A percentile compares a stretch with the other conserved stretches of the same genome.
phyloP scores from a whole-genome alignment of 2,329 filamentous ascomycete species.

The Fusarium sp. region DNA sequence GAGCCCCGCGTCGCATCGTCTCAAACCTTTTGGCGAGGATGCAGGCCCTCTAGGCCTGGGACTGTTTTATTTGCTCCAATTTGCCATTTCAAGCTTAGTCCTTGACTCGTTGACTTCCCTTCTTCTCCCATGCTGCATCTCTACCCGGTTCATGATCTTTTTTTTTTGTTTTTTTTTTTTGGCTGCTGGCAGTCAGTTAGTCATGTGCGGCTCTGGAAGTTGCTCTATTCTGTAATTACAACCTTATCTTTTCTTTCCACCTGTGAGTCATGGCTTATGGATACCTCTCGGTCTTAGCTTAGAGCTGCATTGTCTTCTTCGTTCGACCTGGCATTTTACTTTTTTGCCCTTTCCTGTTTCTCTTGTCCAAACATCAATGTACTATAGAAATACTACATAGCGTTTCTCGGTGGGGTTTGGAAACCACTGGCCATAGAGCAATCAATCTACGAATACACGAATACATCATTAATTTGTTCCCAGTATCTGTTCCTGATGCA shows the following conservation, averaged over 20 bases:
- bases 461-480: background rate
- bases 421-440: conserved; percentile 36
- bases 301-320: background rate
- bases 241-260: background rate
- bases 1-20: conserved; percentile 17
- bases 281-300: conserved; percentile 4
- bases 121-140: background rate
- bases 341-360: background rate
- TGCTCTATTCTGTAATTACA: conserved; percentile 11
- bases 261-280: conserved; percentile 12
- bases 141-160: conserved; percentile 2
- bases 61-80: background rate
- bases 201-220: conserved; percentile 11
- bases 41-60: background rate
- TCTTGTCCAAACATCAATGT: conserved; percentile 22
- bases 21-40: conserved; percentile 9
- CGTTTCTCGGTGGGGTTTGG: conserved; percentile 21
- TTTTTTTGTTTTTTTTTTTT: background rate
- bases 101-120: conserved; percentile 24
- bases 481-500: no score
- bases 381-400: conserved; percentile 43
- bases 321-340: background rate
- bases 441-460: conserved; percentile 17
- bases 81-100: conserved; percentile 7
- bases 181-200: conserved; percentile 42